Percentiles rank a stretch among this genome's conserved stretches.
phyloP scores from a whole-genome alignment of 176 grass and related monocot genomes.

The Rhynchospora pubera region DNA sequence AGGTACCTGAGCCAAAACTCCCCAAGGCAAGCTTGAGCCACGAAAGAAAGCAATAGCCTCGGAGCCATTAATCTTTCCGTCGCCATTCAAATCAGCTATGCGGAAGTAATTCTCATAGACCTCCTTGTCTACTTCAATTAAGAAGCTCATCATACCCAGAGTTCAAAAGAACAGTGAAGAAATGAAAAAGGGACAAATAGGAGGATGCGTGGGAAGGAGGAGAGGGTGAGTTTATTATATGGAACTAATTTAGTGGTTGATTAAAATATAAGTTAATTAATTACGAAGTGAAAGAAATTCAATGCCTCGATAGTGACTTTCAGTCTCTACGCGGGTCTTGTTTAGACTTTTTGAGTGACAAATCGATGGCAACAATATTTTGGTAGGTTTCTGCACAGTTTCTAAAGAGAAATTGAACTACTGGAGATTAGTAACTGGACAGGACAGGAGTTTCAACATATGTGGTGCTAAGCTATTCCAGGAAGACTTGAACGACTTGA shows the following conservation, averaged over 20 bases:
- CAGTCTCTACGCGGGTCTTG: not conserved
- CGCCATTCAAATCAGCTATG: slow-evolving; percentile 1
- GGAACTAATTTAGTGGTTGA: not conserved
- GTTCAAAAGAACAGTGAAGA: not conserved
- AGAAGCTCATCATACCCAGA: not conserved
- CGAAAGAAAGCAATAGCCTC: slow-evolving; percentile 16
- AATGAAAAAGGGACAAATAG: not conserved
- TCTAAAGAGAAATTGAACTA: not conserved
- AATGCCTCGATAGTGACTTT: not conserved
- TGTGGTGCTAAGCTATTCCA: not conserved
- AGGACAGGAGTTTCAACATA: not conserved
- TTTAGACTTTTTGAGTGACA: slow-evolving; percentile 6
- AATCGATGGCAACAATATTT: not conserved
- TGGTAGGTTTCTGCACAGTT: not conserved
- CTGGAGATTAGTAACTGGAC: not conserved
- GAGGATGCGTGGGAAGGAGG: not conserved
- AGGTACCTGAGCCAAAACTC: not conserved
- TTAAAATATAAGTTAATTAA: not conserved
- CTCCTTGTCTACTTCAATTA: slow-evolving; percentile 6
- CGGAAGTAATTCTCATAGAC: slow-evolving; percentile 17
- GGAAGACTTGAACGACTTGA: not conserved
- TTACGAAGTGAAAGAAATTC: not conserved
- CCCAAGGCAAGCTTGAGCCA: not conserved
- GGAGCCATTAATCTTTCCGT: not conserved
- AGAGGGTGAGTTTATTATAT: not conserved